Evolutionary conservation across 345 rosid species (phyloP).

Genomic region (Ceriops tagal): DNA sequence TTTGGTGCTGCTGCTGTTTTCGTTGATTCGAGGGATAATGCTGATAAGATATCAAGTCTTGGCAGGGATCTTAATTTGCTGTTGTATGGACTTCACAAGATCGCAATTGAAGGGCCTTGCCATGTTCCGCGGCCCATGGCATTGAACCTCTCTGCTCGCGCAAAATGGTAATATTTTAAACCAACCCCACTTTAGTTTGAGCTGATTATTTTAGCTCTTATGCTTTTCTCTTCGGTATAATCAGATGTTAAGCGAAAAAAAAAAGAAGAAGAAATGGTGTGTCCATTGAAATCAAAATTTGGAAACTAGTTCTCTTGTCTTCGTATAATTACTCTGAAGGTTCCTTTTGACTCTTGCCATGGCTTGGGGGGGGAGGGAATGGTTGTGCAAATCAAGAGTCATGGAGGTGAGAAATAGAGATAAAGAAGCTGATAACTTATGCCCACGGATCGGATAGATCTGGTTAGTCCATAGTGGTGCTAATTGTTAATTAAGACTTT

Average conservation of each 20-base stretch:
- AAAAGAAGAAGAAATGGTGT: neutral
- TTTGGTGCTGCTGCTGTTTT: conserved; percentile 41
- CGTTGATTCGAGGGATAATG: conserved; percentile 31
- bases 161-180: conserved; percentile 40
- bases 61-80: conserved; percentile 24
- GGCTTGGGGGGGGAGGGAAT: neutral
- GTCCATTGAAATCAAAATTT: neutral
- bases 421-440: neutral
- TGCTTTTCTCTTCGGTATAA: neutral
- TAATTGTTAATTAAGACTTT: neutral
- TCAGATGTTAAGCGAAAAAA: neutral
- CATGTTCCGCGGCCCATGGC: conserved; percentile 40
- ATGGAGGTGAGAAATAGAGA: neutral
- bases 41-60: conserved; percentile 18
- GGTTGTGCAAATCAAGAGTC: neutral
- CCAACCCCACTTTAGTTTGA: neutral
- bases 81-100: conserved; percentile 50
- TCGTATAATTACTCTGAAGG: neutral
- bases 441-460: neutral
- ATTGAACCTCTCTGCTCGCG: conserved; percentile 45
- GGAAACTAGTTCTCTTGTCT: too few relatives aligned
- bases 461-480: neutral
- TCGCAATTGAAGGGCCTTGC: conserved; percentile 56
- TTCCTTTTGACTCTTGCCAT: neutral
- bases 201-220: neutral